phyloP scores from a whole-genome alignment of 176 grass and related monocot species.

The Aechmea fasciata region DNA sequence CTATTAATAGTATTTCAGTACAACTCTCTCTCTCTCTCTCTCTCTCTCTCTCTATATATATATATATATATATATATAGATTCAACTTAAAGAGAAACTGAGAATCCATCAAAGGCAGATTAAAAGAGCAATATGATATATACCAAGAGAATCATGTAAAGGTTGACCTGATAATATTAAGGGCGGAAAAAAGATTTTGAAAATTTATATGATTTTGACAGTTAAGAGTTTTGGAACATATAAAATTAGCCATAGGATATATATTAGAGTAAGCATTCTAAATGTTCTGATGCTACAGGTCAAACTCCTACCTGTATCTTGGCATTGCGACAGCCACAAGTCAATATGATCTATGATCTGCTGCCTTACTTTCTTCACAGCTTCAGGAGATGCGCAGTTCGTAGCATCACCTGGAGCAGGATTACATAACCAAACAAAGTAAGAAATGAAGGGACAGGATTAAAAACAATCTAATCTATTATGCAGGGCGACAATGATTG shows the following conservation, averaged over 20 bases:
- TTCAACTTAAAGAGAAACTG: too few species aligned
- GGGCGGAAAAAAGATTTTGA: not conserved
- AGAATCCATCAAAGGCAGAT: too few species aligned
- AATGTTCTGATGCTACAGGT: not conserved
- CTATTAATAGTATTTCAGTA: too few species aligned
- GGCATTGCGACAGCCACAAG: slow-evolving; percentile 75
- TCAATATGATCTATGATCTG: slow-evolving; percentile 58
- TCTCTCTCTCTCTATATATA: too few species aligned
- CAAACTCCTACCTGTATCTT: slow-evolving; percentile 23
- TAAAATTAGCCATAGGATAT: not conserved
- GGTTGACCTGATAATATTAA: not conserved
- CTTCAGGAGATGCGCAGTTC: slow-evolving; percentile 65
- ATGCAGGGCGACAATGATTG: too few species aligned
- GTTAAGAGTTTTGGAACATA: not conserved
- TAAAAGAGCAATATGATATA: too few species aligned
- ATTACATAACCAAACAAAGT: not conserved
- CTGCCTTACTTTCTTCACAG: slow-evolving; percentile 55
- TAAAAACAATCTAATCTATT: too few species aligned
- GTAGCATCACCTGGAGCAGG: slow-evolving; percentile 43
- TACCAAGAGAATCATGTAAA: too few species aligned
- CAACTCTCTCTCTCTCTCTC: too few species aligned
- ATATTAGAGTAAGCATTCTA: not conserved
- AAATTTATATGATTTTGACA: not conserved
- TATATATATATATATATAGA: too few species aligned
- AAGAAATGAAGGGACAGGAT: not conserved